A percentile compares a stretch with the other conserved stretches of the same genome.
Evolutionary conservation across 2,329 filamentous ascomycete species (phyloP).

Genomic region (Huntiella abstrusa): DNA sequence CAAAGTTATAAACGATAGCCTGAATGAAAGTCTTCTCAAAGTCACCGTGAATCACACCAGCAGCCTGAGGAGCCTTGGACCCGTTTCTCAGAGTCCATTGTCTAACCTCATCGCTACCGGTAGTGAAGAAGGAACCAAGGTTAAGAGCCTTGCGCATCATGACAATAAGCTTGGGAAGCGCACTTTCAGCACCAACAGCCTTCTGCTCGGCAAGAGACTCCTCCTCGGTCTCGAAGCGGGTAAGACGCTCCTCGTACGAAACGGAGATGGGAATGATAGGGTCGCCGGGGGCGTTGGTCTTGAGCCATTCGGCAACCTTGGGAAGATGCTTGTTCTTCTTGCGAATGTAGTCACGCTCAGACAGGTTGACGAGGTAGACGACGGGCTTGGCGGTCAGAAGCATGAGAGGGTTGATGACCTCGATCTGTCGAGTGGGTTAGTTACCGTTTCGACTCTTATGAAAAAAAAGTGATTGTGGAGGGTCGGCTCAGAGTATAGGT

Average conservation of each 20-base stretch:
- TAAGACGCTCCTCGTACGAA: slow-evolving; percentile 79
- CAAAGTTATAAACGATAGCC: slow-evolving; percentile 82
- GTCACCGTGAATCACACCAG: slow-evolving; percentile 94
- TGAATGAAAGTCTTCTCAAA: slow-evolving; percentile 99
- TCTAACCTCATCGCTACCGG: slow-evolving; percentile 82
- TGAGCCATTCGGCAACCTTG: slow-evolving; percentile 89
- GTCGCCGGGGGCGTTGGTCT: slow-evolving; percentile 71
- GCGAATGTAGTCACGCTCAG: slow-evolving; percentile 88
- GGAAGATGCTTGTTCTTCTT: slow-evolving; percentile 99
- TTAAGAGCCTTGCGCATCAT: slow-evolving; percentile 87
- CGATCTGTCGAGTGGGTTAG: slow-evolving; percentile 49
- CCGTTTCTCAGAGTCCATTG: slow-evolving; percentile 96
- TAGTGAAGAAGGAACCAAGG: slow-evolving; percentile 93
- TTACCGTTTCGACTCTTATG: neutral
- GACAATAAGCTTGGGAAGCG: slow-evolving; percentile 74
- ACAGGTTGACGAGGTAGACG: slow-evolving; percentile 91
- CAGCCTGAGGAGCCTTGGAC: slow-evolving; percentile 92
- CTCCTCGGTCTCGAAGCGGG: slow-evolving; percentile 57
- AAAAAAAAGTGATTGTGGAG: slow-evolving; percentile 17
- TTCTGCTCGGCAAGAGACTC: slow-evolving; percentile 75
- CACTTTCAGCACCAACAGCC: slow-evolving; percentile 68
- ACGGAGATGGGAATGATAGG: slow-evolving; percentile 89
- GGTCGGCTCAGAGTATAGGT: slow-evolving; percentile 10
- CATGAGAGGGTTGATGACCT: slow-evolving; percentile 92
- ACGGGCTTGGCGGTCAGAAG: slow-evolving; percentile 92